Base-by-base conservation (phyloP, 1,139 yeast genomes). In the Geotrichum cucujoidarum region DNA sequence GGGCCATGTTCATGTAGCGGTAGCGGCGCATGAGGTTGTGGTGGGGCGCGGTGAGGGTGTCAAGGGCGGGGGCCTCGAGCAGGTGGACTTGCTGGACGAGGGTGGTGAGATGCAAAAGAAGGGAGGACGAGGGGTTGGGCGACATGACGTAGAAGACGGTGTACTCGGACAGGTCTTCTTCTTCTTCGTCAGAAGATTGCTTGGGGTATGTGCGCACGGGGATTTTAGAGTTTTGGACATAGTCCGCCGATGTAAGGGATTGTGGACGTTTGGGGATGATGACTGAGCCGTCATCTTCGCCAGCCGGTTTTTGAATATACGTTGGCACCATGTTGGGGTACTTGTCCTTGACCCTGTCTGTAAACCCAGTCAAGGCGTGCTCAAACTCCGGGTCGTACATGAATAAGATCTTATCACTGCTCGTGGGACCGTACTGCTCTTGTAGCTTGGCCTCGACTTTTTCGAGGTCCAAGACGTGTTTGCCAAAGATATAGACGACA, bases 11-110 rank as follows among this genome's bases (percentile, higher is more conserved):
- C 86, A 92, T 89, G 60, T 75, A 81, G 53, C 85, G 75, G 62
- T 92, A 94, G 34, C 99, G 75, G 56, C 83, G 80, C 82, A 83
- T 84, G 50, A 92, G 69, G 20, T 85, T 81, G 0, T 94, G 89
- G 60, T 74, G 80, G 0, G 95, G 90, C 0, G 88, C 85, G 18
- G 69, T 68, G 0, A 66, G 59, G 1, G 71, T 49, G 0, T 59
- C 50, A 13, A 63, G 50, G 7, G 58, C 44, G 49, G 50, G 33
- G 27, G 56, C 53, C 43, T 61, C 51, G 37, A 57, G 41, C 39
- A 65, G 49, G 1, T 78, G 65, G 1, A 84, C 74, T 0, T 77
- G 66, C 1, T 70, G 63, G 58, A 87, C 87, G 43, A 77, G 73
- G 0, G 97, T 89, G 0, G 88, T 77, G 40, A 92, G 69, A 58